Conservation (phyloP, 306 rosid genomes). For the Citrullus mucosospermus region DNA sequence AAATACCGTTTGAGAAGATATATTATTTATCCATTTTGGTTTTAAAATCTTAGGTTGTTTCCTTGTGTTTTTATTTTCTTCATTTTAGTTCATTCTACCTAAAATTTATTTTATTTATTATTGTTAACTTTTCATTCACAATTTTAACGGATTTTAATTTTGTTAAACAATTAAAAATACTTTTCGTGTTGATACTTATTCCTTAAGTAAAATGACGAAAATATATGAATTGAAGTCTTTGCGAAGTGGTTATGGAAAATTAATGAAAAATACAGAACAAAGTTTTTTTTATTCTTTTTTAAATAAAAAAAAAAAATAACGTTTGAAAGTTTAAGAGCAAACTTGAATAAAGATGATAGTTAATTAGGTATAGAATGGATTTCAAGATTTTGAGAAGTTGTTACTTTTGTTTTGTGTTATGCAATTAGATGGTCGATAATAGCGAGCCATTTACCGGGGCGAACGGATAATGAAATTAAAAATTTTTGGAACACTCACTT, state of each 20-base stretch:
- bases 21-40: neutral
- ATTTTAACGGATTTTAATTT: no score
- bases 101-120: no score
- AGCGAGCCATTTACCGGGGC: slow-evolving; percentile 71
- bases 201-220: neutral
- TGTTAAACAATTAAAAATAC: no score
- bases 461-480: slow-evolving; percentile 78
- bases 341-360: neutral
- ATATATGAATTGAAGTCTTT: neutral
- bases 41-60: no score
- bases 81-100: neutral
- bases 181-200: neutral
- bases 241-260: neutral
- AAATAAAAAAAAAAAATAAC: no score
- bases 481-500: slow-evolving; percentile 78
- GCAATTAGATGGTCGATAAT: slow-evolving; percentile 58
- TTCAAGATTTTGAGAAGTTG: neutral
- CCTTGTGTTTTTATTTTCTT: no score
- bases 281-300: neutral
- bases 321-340: neutral
- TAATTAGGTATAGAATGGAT: neutral
- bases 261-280: neutral
- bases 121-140: neutral
- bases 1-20: neutral
- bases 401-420: neutral